Conservation (phyloP, 1,284 basidiomycete genomes). For the Sanguinoderma infundibulare region DNA sequence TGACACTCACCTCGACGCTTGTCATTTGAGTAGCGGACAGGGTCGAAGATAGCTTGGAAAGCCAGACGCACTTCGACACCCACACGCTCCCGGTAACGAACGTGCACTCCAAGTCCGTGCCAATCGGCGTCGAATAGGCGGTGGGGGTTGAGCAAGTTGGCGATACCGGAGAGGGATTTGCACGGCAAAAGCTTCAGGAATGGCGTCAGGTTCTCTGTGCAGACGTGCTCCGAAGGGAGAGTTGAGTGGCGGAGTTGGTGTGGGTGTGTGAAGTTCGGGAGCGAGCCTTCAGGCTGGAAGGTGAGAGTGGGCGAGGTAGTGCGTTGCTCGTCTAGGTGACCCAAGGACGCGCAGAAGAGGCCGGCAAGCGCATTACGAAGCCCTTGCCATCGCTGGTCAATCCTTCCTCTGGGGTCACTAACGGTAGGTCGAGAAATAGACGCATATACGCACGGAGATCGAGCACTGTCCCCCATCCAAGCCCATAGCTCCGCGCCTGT, state of each 20-base stretch:
- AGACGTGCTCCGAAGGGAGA: conserved; percentile 84
- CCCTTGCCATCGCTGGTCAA: conserved; percentile 82
- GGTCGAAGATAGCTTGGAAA: conserved; percentile 86
- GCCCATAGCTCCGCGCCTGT: conserved; percentile 91
- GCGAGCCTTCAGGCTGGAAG: conserved; percentile 60
- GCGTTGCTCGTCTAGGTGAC: conserved; percentile 71
- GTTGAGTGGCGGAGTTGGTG: conserved; percentile 76
- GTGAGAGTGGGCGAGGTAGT: conserved; percentile 67
- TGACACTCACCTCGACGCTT: conserved; percentile 58
- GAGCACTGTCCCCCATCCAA: conserved; percentile 75
- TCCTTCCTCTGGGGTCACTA: conserved; percentile 40
- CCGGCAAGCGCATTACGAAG: conserved; percentile 91
- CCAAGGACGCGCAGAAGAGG: conserved; percentile 92
- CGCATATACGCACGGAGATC: conserved; percentile 49
- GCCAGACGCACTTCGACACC: conserved; percentile 73
- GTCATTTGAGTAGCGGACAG: conserved; percentile 59
- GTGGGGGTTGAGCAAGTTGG: conserved; percentile 85
- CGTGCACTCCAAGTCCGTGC: conserved; percentile 86
- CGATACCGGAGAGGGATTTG: conserved; percentile 90
- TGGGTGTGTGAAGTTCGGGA: conserved; percentile 54
- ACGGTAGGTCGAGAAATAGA: not conserved
- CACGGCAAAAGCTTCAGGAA: conserved; percentile 95
- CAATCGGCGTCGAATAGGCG: conserved; percentile 86
- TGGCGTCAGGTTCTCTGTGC: conserved; percentile 96
- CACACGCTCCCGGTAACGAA: conserved; percentile 54